Evolutionary conservation across 495 filamentous ascomycete species (phyloP), one percentile per base, ranked within the genome.

Genomic region (Aspergillus heteromorphus): DNA sequence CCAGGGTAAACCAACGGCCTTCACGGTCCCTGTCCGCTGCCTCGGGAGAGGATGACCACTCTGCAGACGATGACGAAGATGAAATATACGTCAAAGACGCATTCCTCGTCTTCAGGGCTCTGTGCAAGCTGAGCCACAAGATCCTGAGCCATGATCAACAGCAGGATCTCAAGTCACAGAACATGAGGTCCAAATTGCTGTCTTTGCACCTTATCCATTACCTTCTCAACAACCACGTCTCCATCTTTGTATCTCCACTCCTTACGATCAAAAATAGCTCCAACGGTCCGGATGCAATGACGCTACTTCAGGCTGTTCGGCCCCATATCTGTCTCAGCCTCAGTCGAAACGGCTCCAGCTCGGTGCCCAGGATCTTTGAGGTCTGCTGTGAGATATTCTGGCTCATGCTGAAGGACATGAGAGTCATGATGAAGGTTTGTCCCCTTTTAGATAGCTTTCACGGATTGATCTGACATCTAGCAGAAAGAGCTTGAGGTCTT

Each of bases 401-500:
- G 91, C 69, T 97, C 54, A 95, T 97, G 85, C 69, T 96, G 5
- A 95, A 91, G 65, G 81, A 92, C 70, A 90, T 97, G 84, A 82
- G 95, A 57, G 87, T 92, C 0, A 87, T 90, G 67, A 87, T 97
- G 68, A 98, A 97, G 84, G 87, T 89, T 48, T 63, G 14, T 30
- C 6, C 18, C 19, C 14, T 34, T 23, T 10, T 8, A 21, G 7
- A 40, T 30, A 8, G 18, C 53, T 45, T 16, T 20, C 10, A 14
- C 0, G 40, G 23, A 30, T 25, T 25, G 31, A 45, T 31, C 52
- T 66, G 40, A 68, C 53, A 13, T 34, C n/a, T n/a, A 48, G 41
- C 60, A 91, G 86, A 95, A 96, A 83, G 95, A 99, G 68, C 87
- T 97, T 47, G 95, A 97, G 68, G 91, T 99, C 1, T 97, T 97